These are phyloP conservation scores for Fusarium nodosum DNA, from an alignment of 2,329 filamentous ascomycete species.

Conservation along the genomic window DNA sequence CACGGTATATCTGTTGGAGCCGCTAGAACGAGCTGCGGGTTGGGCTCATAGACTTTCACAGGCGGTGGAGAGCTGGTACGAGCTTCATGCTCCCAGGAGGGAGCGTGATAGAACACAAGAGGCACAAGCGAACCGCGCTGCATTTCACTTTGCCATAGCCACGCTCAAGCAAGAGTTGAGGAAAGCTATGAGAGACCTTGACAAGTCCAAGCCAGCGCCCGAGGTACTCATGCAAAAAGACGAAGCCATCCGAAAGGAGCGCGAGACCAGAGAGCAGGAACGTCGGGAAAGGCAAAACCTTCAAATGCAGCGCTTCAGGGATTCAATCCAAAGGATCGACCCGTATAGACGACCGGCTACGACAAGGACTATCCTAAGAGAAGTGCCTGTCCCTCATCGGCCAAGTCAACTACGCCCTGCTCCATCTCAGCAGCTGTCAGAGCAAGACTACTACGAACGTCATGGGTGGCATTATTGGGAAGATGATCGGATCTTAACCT, in stretches of 20 bases:
- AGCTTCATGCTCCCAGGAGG: slow-evolving; percentile 17
- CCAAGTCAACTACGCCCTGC: slow-evolving; percentile 2
- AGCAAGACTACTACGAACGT: slow-evolving; percentile 39
- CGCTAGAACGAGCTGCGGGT: slow-evolving; percentile 28
- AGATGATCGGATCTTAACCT: slow-evolving; percentile 47
- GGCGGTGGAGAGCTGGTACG: slow-evolving; percentile 24
- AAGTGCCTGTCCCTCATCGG: slow-evolving; percentile 12
- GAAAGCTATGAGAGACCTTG: slow-evolving; percentile 24
- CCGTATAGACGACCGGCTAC: slow-evolving; percentile 1
- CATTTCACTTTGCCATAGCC: slow-evolving; percentile 1
- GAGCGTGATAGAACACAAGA: not conserved
- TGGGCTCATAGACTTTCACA: slow-evolving; percentile 40
- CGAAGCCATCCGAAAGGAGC: slow-evolving; percentile 11
- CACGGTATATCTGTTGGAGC: slow-evolving; percentile 35
- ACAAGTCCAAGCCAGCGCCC: slow-evolving; percentile 9
- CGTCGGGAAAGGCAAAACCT: slow-evolving; percentile 7
- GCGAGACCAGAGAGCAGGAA: slow-evolving; percentile 13
- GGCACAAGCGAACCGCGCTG: slow-evolving; percentile 13
- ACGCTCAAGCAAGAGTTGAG: slow-evolving; percentile 14
- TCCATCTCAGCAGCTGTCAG: slow-evolving; percentile 2
- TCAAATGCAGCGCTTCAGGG: slow-evolving; percentile 41
- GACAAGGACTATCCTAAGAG: not conserved
- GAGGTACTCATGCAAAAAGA: slow-evolving; percentile 24
- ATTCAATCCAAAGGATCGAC: slow-evolving; percentile 32
- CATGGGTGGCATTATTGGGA: slow-evolving; percentile 49